Evolutionary conservation across 371 early-diverging fungal genomes (phyloP), one percentile per base, ranked within the genome.

Genomic region (Lichtheimia hyalospora): DNA sequence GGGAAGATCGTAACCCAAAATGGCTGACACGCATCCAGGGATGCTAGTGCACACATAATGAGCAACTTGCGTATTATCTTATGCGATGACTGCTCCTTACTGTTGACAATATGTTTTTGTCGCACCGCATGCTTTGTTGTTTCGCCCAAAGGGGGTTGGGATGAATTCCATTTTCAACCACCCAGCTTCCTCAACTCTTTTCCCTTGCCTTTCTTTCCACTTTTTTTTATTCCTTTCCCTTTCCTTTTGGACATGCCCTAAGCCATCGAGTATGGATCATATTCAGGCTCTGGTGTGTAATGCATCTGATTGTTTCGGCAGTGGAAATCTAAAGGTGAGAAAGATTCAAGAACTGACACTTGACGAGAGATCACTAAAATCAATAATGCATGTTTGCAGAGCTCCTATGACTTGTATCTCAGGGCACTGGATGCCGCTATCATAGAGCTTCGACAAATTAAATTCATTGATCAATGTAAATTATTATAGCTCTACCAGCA

Each of bases 381-480:
- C 34, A 8, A 34, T 34, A n/a, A n/a, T n/a, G 27, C 27, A 4
- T 54, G 16, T n/a, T 44, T 23, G 39, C 58, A 77, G 75, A 60
- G 53, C 44, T 72, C 77, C 15, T 80, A 71, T 63, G 65, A 69
- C 3, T 51, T 69, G 39, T 76, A 74, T 53, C 63, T 79, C 23
- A 60, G 76, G 58, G 76, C 77, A 8, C 52, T 76, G 18, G 46
- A 67, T 34, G 56, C 63, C 28, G 67, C 69, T 20, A 21, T 72
- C 14, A 49, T 67, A 27, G 73, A 80, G 59, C 67, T 80, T 28
- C 60, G 72, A n/a, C 65, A 65, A 24, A 60, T 77, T 23, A 61
- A 69, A 60, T 75, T 77, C 48, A 59, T 64, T 14, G 65, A 80
- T 57, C 70, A 79, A 58, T 64, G 79, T 63, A 72, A 70, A 62